Evolutionary conservation across 2,329 filamentous ascomycete species (phyloP).

Genomic region (Diaporthe capsici): DNA sequence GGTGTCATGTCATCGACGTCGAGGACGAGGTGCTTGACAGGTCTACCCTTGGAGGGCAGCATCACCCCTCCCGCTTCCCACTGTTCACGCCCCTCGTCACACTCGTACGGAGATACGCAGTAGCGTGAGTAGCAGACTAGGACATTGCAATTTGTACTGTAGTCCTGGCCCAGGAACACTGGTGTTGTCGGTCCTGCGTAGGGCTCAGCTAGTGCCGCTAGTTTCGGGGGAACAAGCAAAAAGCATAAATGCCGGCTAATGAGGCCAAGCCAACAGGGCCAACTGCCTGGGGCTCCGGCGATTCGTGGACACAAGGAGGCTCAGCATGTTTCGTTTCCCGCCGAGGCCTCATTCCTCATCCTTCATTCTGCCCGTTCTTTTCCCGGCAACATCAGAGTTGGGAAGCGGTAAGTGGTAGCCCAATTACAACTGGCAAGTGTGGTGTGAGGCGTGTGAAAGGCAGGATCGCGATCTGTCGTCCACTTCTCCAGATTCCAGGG

Average conservation of each 20-base stretch:
- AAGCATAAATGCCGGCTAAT: conserved; percentile 32
- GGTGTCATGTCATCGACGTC: conserved; percentile 14
- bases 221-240: conserved; percentile 18
- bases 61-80: neutral
- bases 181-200: conserved; percentile 8
- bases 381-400: neutral
- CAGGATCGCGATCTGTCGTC: conserved; percentile 30
- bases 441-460: neutral
- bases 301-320: conserved; percentile 24
- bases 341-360: neutral
- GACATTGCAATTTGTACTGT: conserved; percentile 1
- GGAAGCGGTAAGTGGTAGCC: neutral
- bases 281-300: conserved; percentile 9
- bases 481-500: conserved; percentile 24
- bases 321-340: conserved; percentile 31
- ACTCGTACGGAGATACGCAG: neutral
- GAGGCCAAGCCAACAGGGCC: conserved; percentile 29
- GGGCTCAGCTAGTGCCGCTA: conserved; percentile 34
- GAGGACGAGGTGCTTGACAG: neutral
- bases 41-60: neutral
- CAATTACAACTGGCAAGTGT: neutral
- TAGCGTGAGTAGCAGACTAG: neutral
- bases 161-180: conserved; percentile 3
- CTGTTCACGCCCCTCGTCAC: conserved; percentile 19
- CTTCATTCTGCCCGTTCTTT: neutral